A percentile compares a stretch with the other conserved stretches of the same genome.
phyloP scores from a whole-genome alignment of 495 filamentous ascomycete genomes.

The Neurospora sp. region DNA sequence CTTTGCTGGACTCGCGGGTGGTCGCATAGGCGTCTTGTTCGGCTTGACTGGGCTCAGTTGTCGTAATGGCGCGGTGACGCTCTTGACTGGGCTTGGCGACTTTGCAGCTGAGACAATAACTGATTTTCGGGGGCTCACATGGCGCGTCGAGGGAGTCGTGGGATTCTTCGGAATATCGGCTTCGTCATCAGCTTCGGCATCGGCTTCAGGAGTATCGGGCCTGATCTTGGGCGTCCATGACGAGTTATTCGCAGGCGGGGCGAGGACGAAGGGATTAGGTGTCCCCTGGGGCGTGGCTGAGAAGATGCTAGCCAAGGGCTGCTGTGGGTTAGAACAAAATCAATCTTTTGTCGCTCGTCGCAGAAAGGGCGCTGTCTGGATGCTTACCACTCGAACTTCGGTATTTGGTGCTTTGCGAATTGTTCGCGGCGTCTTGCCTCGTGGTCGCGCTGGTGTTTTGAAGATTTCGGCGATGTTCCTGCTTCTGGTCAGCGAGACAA shows the following conservation, averaged over 20 bases:
- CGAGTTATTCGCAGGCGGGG: conserved; percentile 15
- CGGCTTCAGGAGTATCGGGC: not conserved
- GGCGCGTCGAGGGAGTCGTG: not conserved
- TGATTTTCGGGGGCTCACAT: not conserved
- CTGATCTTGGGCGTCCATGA: conserved; percentile 26
- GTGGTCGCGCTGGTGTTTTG: conserved; percentile 90
- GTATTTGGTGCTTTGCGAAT: conserved; percentile 55
- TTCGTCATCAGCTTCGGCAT: not conserved
- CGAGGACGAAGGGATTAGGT: conserved; percentile 35
- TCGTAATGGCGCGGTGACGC: not conserved
- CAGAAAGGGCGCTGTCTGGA: not conserved
- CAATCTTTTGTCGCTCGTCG: not conserved
- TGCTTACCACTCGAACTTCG: conserved; percentile 59
- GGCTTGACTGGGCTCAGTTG: not conserved
- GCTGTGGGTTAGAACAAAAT: conserved; percentile 6
- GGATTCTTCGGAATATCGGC: not conserved
- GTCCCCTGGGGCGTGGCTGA: conserved; percentile 37
- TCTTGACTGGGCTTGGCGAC: conserved; percentile 24
- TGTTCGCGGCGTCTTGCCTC: conserved; percentile 87
- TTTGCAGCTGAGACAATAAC: not conserved
- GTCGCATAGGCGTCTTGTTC: conserved; percentile 9
- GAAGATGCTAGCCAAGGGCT: conserved; percentile 84
- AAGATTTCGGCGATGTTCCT: conserved; percentile 87
- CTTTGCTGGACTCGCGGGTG: conserved; percentile 18
- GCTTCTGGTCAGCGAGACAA: conserved; percentile 1